Evolutionary conservation across 768 basidiomycete genomes (phyloP).

Genomic region (Sistotremastrum suecicum): DNA sequence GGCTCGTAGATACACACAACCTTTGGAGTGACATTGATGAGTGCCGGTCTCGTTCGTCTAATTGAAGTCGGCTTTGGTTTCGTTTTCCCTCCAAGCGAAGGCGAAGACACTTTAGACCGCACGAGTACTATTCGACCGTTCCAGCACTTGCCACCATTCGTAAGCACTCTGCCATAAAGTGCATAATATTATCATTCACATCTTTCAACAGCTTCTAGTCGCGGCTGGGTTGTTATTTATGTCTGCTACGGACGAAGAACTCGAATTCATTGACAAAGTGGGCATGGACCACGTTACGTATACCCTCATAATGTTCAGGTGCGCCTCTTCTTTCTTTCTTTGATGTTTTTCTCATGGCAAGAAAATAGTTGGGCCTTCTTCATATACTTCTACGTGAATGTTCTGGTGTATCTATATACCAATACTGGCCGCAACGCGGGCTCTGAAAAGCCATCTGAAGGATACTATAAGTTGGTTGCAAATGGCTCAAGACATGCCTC

Average conservation of each 20-base stretch:
- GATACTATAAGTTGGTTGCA: too few relatives aligned
- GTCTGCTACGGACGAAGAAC: conserved; percentile 88
- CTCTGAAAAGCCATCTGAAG: conserved; percentile 10
- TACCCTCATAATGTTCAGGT: conserved; percentile 74
- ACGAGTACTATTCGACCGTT: conserved; percentile 42
- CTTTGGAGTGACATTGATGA: conserved; percentile 78
- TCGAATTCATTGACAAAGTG: conserved; percentile 48
- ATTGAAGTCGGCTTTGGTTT: conserved; percentile 65
- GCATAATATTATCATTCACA: conserved; percentile 3
- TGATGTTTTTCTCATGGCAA: background rate
- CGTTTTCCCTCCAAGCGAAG: too few relatives aligned
- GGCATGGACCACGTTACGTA: conserved; percentile 92
- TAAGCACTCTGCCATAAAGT: conserved; percentile 27
- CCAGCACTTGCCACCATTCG: conserved; percentile 80
- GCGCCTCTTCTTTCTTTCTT: conserved; percentile 6
- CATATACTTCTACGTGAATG: conserved; percentile 58
- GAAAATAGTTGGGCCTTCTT: conserved; percentile 52
- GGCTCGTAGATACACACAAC: conserved; percentile 53
- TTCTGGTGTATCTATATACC: conserved; percentile 55
- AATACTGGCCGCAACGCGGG: conserved; percentile 46
- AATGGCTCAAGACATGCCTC: too few relatives aligned
- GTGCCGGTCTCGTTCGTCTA: conserved; percentile 67
- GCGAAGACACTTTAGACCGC: too few relatives aligned
- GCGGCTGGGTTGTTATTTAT: conserved; percentile 82
- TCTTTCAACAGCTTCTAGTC: conserved; percentile 41